These are phyloP conservation scores for Rhizopus microsporus DNA, from an alignment of 371 early-diverging fungal species.

Conservation along the genomic window DNA sequence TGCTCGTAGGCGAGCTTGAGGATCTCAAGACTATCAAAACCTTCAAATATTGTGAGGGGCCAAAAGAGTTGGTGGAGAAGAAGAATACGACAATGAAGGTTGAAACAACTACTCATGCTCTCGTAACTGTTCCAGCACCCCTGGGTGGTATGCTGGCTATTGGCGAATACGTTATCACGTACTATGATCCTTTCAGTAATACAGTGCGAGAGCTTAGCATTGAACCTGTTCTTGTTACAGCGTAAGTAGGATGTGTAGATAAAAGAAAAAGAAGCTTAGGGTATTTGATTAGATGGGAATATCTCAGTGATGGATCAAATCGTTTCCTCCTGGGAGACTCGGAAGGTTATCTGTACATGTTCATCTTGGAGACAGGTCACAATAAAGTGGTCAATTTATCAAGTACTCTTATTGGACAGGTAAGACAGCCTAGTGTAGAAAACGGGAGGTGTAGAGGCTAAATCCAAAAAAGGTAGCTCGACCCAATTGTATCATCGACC, in stretches of 20 bases:
- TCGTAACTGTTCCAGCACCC: conserved; percentile 61
- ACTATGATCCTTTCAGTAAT: conserved; percentile 31
- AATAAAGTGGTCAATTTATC: conserved; percentile 13
- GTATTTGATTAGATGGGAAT: conserved; percentile 31
- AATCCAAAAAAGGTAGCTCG: conserved; percentile 25
- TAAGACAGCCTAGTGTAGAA: conserved; percentile 8
- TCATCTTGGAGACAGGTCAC: conserved; percentile 46
- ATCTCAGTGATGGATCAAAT: conserved; percentile 40
- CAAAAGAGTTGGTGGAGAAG: conserved; percentile 1
- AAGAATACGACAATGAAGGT: conserved; percentile 32
- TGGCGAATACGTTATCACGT: conserved; percentile 70
- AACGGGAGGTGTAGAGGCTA: neutral
- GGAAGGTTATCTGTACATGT: conserved; percentile 64
- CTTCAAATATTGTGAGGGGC: neutral
- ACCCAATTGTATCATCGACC: conserved; percentile 66
- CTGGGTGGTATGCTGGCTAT: conserved; percentile 69
- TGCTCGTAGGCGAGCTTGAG: conserved; percentile 23
- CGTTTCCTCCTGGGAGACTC: conserved; percentile 78
- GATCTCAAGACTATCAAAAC: conserved; percentile 20
- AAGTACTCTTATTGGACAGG: conserved; percentile 19
- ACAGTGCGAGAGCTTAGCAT: conserved; percentile 48
- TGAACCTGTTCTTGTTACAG: conserved; percentile 41
- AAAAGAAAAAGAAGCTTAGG: neutral
- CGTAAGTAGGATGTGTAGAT: conserved; percentile 11
- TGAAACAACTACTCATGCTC: conserved; percentile 53